Conservation (phyloP, 192 early-diverging fungal species). For the Jimgerdemannia flammicorona region DNA sequence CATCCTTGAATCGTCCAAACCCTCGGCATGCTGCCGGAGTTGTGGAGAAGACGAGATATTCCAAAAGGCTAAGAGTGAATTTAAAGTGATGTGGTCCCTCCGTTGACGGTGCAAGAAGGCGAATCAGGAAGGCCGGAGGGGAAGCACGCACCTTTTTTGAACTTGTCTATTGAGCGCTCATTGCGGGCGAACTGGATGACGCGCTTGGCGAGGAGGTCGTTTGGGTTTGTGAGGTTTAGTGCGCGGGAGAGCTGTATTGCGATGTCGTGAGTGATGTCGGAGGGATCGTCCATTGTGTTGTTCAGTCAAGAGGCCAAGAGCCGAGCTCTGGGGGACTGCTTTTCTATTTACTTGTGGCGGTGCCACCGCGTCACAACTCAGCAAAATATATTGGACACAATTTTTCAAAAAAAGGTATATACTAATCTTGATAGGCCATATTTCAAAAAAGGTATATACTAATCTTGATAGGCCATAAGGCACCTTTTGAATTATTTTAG, state of each 20-base stretch:
- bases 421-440: too few species aligned
- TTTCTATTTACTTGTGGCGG: too few species aligned
- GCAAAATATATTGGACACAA: too few species aligned
- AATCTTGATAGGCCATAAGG: too few species aligned
- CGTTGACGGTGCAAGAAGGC: too few species aligned
- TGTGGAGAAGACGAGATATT: not conserved
- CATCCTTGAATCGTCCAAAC: slow-evolving; percentile 50
- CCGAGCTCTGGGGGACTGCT: too few species aligned
- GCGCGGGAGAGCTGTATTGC: slow-evolving; percentile 53
- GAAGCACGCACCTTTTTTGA: slow-evolving; percentile 36
- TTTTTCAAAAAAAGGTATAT: too few species aligned
- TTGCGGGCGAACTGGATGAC: slow-evolving; percentile 51
- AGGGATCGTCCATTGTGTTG: slow-evolving; percentile 2
- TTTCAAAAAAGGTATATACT: too few species aligned
- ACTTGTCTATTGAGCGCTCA: slow-evolving; percentile 37
- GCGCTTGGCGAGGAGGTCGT: slow-evolving; percentile 47
- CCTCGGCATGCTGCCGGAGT: slow-evolving; percentile 42
- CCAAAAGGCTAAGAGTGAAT: not conserved
- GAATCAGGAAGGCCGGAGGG: not conserved
- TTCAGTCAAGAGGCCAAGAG: too few species aligned
- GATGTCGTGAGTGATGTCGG: slow-evolving; percentile 40
- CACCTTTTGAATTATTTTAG: too few species aligned
- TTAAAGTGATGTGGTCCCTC: too few species aligned
- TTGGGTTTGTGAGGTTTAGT: slow-evolving; percentile 50
- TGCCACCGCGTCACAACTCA: too few species aligned